Evolutionary conservation across 2,329 filamentous ascomycete species (phyloP), one percentile per base, ranked within the genome.

Genomic region (Fusarium pseudocircinatum): DNA sequence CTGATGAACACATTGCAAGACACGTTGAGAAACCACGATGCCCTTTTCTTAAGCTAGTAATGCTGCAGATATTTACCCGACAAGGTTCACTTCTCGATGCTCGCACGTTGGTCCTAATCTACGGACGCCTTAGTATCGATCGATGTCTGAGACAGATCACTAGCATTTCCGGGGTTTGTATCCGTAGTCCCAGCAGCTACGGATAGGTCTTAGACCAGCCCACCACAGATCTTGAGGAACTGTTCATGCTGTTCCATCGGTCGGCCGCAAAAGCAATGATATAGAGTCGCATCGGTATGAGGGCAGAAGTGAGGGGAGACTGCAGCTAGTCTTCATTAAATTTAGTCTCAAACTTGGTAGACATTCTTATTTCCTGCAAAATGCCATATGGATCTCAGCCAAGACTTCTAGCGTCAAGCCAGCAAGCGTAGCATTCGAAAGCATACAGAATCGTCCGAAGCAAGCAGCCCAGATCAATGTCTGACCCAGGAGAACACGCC

Each of bases 361-460:
- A 65, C 52, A 52, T 67, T 18, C 50, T 60, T 67, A 47, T 64
- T 68, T 66, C 58, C 37, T 63, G 58, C 47, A 59, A 60, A 63
- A 56, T 43, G 24, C 53, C 60, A 67, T 61, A 28, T 50, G 30
- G 49, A 69, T 46, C 37, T 42, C 34, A 49, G 49, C 47, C 64
- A 47, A 65, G 34, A 54, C 36, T 67, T 36, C 34, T 58, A 52
- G 54, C 44, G 66, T 52, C 47, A 39, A 67, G 37, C 26, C 32
- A 26, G 7, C 18, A 50, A 50, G 47, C 34, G 30, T 14, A 50
- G 47, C 32, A 34, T 36, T 66, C 39, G 37, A 57, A 60, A 53
- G 46, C 46, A 68, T 37, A 53, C 24, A 61, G 54, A 47, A 56
- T 60, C 42, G 37, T 47, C 44, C 26, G 36, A 37, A 54, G 53